Conservation (phyloP, 140 eudicot species). For the Oenanthe javanica region DNA sequence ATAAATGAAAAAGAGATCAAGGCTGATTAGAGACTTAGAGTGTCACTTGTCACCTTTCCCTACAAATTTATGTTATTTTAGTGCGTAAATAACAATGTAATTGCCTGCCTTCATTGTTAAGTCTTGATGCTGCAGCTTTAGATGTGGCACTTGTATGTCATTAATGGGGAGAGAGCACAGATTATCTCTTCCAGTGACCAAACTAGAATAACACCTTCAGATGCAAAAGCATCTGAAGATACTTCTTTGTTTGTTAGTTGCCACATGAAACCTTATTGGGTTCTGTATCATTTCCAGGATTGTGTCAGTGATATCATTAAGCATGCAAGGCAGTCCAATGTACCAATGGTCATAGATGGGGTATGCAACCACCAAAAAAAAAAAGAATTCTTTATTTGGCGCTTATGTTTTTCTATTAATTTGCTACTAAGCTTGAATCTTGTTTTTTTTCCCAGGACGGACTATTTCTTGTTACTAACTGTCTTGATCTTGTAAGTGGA, state of each 20-base stretch:
- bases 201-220: background rate
- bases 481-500: slow-evolving; percentile 61
- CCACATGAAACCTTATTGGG: slow-evolving; percentile 1
- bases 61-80: background rate
- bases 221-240: background rate
- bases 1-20: background rate
- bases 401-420: background rate
- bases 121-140: background rate
- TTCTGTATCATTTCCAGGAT: slow-evolving; percentile 37
- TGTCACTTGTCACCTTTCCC: background rate
- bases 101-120: background rate
- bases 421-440: background rate
- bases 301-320: slow-evolving; percentile 82
- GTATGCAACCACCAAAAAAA: slow-evolving; percentile 32
- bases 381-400: background rate
- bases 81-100: background rate
- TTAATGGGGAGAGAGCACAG: background rate
- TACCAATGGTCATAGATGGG: slow-evolving; percentile 97
- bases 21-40: background rate
- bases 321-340: slow-evolving; percentile 71
- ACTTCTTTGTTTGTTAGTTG: background rate
- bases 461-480: slow-evolving; percentile 82
- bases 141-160: background rate
- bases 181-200: background rate
- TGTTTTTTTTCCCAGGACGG: slow-evolving; percentile 58